A percentile compares a stretch with the other conserved stretches of the same genome.
Conservation (phyloP, 208 protist species). For the Acanthamoeba sp. region DNA sequence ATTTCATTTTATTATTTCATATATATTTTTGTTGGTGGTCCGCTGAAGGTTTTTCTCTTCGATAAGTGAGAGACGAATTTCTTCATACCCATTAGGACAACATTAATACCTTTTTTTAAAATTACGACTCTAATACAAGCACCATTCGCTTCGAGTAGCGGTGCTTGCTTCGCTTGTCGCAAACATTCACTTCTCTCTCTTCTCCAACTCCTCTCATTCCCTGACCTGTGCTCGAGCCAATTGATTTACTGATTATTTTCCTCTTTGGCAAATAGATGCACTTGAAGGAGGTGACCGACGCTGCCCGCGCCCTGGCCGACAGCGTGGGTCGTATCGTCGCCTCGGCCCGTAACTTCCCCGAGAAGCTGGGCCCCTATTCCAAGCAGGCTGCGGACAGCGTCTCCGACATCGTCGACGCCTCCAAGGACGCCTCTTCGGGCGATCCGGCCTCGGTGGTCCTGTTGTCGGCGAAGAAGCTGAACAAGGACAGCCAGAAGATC, state of each 20-base stretch:
- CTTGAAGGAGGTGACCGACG: conserved; percentile 67
- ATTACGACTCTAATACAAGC: neutral
- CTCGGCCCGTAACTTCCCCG: conserved; percentile 73
- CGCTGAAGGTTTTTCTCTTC: conserved; percentile 20
- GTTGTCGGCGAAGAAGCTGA: conserved; percentile 65
- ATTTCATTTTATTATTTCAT: neutral
- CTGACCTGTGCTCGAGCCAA: too few species aligned
- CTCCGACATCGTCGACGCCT: conserved; percentile 71
- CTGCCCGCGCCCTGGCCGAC: conserved; percentile 63
- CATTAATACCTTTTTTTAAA: neutral
- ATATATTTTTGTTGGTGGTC: neutral
- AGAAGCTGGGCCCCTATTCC: conserved; percentile 74
- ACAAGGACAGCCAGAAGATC: conserved; percentile 53
- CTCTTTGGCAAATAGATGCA: neutral
- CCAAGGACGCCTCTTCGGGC: conserved; percentile 71
- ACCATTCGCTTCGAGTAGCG: neutral
- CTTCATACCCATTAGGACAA: neutral
- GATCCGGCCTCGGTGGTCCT: conserved; percentile 54
- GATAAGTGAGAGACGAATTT: neutral
- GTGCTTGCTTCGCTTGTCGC: conserved; percentile 25
- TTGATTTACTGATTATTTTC: too few species aligned
- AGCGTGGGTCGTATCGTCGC: conserved; percentile 67
- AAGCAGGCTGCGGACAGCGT: conserved; percentile 70
- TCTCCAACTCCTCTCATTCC: neutral
- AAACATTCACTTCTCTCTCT: neutral